phyloP scores from a whole-genome alignment of 352 stramenopile species.

The Discostella stelligera region DNA sequence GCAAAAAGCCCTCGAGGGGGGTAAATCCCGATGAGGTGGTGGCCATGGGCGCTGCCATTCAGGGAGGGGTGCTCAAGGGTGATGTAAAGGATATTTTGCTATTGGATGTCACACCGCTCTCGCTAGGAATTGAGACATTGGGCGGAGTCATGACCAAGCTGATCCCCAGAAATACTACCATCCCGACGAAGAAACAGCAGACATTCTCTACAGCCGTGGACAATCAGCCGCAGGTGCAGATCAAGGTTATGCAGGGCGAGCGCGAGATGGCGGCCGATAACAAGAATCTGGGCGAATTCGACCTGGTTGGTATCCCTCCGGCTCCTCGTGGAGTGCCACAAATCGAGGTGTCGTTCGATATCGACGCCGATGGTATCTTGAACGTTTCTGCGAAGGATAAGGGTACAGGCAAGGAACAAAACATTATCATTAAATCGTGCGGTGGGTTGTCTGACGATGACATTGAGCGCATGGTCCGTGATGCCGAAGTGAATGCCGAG shows the following conservation, averaged over 20 bases:
- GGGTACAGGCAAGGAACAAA: constrained; percentile 96
- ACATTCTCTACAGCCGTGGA: constrained; percentile 96
- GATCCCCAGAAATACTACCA: constrained; percentile 97
- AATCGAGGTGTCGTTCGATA: constrained; percentile 98
- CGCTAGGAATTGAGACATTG: constrained; percentile 97
- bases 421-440: constrained; percentile 94
- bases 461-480: constrained; percentile 97
- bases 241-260: constrained; percentile 98
- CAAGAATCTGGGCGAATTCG: constrained; percentile 96
- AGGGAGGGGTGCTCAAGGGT: constrained; percentile 93
- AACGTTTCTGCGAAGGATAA: constrained; percentile 97
- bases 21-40: constrained; percentile 99
- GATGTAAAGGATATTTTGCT: constrained; percentile 98
- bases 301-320: constrained; percentile 95
- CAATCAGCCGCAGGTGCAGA: constrained; percentile 92
- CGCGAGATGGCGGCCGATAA: constrained; percentile 97
- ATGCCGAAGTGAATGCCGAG: constrained; percentile 94
- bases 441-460: constrained; percentile 94
- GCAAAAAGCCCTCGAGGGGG: constrained; percentile 91
- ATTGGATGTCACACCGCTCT: constrained; percentile 96
- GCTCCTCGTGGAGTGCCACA: constrained; percentile 94
- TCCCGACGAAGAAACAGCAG: constrained; percentile 98
- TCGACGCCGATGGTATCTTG: constrained; percentile 98
- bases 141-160: constrained; percentile 97
- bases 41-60: constrained; percentile 96